Evolutionary conservation across 495 filamentous ascomycete species (phyloP).

Genomic region (Penicillium turbatum): DNA sequence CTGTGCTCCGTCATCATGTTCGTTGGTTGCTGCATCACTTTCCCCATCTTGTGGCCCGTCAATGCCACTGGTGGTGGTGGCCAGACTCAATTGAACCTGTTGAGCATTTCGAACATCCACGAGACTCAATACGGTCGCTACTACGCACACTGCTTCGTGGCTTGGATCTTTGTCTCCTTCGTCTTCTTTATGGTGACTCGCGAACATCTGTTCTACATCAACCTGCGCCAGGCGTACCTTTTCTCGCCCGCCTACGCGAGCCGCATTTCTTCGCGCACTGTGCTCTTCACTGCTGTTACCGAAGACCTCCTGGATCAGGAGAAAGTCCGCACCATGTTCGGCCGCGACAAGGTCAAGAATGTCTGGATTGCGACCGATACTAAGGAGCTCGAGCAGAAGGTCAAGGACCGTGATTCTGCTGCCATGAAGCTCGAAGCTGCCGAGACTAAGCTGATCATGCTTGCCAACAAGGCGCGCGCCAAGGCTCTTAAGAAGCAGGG

Average conservation of each 20-base stretch:
- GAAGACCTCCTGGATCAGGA: constrained; percentile 65
- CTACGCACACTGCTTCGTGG: constrained; percentile 72
- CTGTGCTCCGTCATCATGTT: constrained; percentile 68
- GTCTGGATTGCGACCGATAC: constrained; percentile 84
- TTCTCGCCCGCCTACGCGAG: constrained; percentile 82
- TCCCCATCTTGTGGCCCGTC: constrained; percentile 80
- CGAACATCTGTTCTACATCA: constrained; percentile 92
- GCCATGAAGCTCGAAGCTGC: constrained; percentile 85
- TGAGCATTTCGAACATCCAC: constrained; percentile 70
- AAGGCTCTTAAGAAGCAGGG: constrained; percentile 70
- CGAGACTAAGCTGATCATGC: constrained; percentile 80
- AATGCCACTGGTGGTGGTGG: constrained; percentile 67
- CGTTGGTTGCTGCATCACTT: constrained; percentile 75
- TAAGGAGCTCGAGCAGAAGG: constrained; percentile 74
- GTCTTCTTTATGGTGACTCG: constrained; percentile 85
- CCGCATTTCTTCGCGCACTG: constrained; percentile 88
- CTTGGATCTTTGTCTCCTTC: constrained; percentile 78
- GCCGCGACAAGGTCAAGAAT: constrained; percentile 64
- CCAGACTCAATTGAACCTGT: constrained; percentile 66
- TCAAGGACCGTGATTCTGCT: constrained; percentile 76
- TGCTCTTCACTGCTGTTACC: constrained; percentile 87
- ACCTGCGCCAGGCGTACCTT: constrained; percentile 90
- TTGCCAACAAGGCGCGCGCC: constrained; percentile 72
- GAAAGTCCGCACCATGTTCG: constrained; percentile 75
- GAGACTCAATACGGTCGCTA: constrained; percentile 52